phyloP scores from a whole-genome alignment of 2,329 filamentous ascomycete genomes.

The Phoma herbarum region DNA sequence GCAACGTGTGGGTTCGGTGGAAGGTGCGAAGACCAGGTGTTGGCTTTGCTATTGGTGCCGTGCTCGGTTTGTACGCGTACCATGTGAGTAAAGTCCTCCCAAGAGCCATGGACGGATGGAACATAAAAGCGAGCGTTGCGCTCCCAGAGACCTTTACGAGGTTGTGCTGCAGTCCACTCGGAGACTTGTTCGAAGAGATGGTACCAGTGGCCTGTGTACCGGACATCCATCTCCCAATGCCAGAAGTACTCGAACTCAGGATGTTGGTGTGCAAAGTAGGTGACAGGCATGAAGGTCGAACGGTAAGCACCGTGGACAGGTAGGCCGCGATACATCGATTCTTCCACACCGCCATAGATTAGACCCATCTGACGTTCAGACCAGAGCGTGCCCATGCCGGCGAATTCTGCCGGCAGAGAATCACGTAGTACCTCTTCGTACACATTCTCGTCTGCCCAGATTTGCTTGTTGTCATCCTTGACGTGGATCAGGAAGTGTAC shows the following conservation, averaged over 20 bases:
- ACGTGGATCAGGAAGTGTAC: constrained; percentile 88
- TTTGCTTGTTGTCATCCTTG: constrained; percentile 78
- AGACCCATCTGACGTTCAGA: constrained; percentile 64
- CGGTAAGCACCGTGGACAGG: constrained; percentile 74
- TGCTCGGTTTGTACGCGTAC: constrained; percentile 69
- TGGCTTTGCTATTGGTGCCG: constrained; percentile 57
- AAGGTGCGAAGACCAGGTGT: constrained; percentile 54
- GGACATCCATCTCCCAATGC: constrained; percentile 95
- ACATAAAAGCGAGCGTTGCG: constrained; percentile 80
- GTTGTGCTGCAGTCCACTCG: constrained; percentile 72
- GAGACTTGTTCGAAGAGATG: constrained; percentile 75
- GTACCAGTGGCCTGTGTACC: constrained; percentile 90
- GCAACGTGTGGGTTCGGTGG: constrained; percentile 55
- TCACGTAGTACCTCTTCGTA: constrained; percentile 71
- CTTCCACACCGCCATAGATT: constrained; percentile 61
- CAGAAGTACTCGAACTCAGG: constrained; percentile 91
- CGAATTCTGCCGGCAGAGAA: constrained; percentile 59
- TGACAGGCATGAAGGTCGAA: constrained; percentile 91
- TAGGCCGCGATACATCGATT: constrained; percentile 63
- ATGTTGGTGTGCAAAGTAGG: constrained; percentile 88
- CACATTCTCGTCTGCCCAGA: constrained; percentile 80
- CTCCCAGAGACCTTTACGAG: constrained; percentile 79
- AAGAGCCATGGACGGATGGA: constrained; percentile 72
- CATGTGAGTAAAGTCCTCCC: constrained; percentile 74
- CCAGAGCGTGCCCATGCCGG: constrained; percentile 63